These are phyloP conservation scores for Calonectria leucothoes DNA, from an alignment of 2,329 filamentous ascomycete species.

Conservation along the genomic window DNA sequence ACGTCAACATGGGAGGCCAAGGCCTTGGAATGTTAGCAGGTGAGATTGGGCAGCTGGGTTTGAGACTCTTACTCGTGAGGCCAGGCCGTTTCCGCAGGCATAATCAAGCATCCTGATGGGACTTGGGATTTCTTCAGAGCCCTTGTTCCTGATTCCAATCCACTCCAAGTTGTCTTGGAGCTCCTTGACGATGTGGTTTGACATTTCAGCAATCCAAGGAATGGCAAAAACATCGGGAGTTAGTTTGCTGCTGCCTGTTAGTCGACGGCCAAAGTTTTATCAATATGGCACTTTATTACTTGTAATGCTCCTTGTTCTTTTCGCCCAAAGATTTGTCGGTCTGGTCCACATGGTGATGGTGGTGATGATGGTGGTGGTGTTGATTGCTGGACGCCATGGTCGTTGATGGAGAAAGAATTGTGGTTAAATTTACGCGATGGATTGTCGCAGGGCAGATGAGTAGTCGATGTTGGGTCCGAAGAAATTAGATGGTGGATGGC, in stretches of 20 bases:
- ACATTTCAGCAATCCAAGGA: constrained; percentile 40
- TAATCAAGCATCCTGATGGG: constrained; percentile 45
- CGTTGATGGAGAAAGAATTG: constrained; percentile 3
- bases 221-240: constrained; percentile 28
- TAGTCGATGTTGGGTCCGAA: not conserved
- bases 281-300: constrained; percentile 19
- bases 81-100: constrained; percentile 45
- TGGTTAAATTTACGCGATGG: not conserved
- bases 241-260: constrained; percentile 28
- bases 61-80: constrained; percentile 39
- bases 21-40: constrained; percentile 39
- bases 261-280: not conserved
- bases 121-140: not conserved
- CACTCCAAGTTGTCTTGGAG: constrained; percentile 40
- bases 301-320: constrained; percentile 42
- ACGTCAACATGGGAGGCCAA: constrained; percentile 44
- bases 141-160: constrained; percentile 34
- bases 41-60: fast-evolving
- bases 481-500: not conserved
- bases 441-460: not conserved
- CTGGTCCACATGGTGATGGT: not conserved
- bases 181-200: constrained; percentile 40
- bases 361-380: constrained; percentile 40
- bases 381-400: constrained; percentile 28
- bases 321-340: constrained; percentile 31